These are phyloP conservation scores for Mycena haematopus DNA, from an alignment of 768 basidiomycete species.

Conservation along the genomic window DNA sequence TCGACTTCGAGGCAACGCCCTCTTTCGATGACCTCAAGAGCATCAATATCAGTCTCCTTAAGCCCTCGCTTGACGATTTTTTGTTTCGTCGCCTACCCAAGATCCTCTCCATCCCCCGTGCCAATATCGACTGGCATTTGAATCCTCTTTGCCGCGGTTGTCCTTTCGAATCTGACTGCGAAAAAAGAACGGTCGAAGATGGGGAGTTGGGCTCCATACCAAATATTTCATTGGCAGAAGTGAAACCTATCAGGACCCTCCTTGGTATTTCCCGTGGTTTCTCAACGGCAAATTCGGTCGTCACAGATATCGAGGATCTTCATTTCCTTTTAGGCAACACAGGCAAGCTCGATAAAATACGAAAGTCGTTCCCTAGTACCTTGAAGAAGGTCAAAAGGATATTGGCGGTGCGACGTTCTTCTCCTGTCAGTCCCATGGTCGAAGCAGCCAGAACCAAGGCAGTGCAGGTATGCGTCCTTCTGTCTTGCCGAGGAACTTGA, in stretches of 20 bases:
- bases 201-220: conserved; percentile 52
- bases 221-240: conserved; percentile 56
- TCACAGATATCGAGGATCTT: conserved; percentile 58
- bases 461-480: conserved; percentile 39
- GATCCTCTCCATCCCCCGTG: conserved; percentile 41
- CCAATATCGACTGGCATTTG: conserved; percentile 52
- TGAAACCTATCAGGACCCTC: conserved; percentile 44
- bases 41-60: conserved; percentile 46
- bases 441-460: conserved; percentile 44
- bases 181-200: conserved; percentile 39
- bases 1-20: conserved; percentile 37
- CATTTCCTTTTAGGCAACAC: conserved; percentile 42
- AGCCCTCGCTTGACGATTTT: conserved; percentile 48
- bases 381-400: conserved; percentile 48
- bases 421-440: conserved; percentile 43
- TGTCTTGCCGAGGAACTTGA: background rate
- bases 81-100: conserved; percentile 51
- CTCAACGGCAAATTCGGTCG: conserved; percentile 4
- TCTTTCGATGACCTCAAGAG: conserved; percentile 47
- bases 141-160: conserved; percentile 56
- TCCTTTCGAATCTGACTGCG: conserved; percentile 46
- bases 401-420: conserved; percentile 34
- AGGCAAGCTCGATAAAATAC: conserved; percentile 38
- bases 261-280: conserved; percentile 36
- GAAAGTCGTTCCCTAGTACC: conserved; percentile 41